Base-by-base conservation (phyloP, 1,284 basidiomycete species). In the Ganoderma sinense region DNA sequence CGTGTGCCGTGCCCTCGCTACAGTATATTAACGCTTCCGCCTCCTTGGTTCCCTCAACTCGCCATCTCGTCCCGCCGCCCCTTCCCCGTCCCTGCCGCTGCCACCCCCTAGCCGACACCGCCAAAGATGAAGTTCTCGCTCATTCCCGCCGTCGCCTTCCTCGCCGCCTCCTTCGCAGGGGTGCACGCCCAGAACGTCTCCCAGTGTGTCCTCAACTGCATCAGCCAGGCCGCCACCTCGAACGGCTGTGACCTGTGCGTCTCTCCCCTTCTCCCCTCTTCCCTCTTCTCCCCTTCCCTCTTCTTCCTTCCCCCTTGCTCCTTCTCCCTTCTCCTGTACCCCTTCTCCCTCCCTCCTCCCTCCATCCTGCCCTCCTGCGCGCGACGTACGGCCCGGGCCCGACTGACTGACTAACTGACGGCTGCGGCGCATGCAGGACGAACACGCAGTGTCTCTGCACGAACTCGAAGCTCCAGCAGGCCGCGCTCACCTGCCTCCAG, bases 401-500 rank as follows among this genome's bases (percentile, higher is more conserved):
- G n/a, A n/a, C n/a, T n/a, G n/a, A n/a, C n/a, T n/a, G n/a, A n/a
- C n/a, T n/a, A n/a, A n/a, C 43, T 45, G 43, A 45, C 23, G 26
- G 23, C 20, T 14, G 29, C 26, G 14, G 14, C 14, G 13, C 36
- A 0, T 11, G 20, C 23, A 61, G 59, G 36, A 40, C 36, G 26
- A 39, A 41, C 23, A 61, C 59, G 23, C 23, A 40, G 7, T 61
- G 59, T 7, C 39, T 61, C 3, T 61, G 59, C 59, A 61, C 59
- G 20, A 43, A 61, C 36, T 40, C 59, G 23, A 18, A n/a, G 39
- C 59, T 61, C 6, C 59, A 61, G 59, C 59, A 61, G 59, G 36
- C 10, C 8, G 59, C 59, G 36, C 23, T 61, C n/a, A 40, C 2
- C n/a, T 61, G 59, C 29, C 59, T 61, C 14, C 39, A 61, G 23